These are phyloP conservation scores for Pyrus pyrifolia DNA, from an alignment of 306 rosid genomes.

Conservation along the genomic window DNA sequence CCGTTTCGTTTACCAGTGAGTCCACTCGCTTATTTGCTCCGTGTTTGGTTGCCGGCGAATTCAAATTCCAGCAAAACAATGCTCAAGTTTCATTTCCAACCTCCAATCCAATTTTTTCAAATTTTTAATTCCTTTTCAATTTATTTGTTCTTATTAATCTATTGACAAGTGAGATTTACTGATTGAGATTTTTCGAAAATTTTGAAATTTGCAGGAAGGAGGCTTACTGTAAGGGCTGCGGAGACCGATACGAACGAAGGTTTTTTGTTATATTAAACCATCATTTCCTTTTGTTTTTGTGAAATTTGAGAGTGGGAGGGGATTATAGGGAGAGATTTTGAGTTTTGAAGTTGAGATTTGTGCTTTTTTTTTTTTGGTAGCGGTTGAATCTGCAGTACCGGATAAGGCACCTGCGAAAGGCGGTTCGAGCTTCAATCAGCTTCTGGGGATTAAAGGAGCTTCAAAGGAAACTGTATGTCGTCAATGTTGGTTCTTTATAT, in stretches of 20 bases:
- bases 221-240: conserved; percentile 46
- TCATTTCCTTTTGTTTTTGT: not conserved
- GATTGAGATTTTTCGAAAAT: not conserved
- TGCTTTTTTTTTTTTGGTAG: not conserved
- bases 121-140: not conserved
- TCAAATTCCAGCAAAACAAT: not conserved
- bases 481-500: not conserved
- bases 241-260: conserved; percentile 65
- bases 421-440: conserved; percentile 58
- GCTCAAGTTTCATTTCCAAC: not conserved
- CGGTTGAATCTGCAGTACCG: conserved; percentile 51
- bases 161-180: not conserved
- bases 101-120: not conserved
- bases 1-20: conserved; percentile 50
- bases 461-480: conserved; percentile 46
- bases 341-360: not conserved
- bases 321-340: not conserved
- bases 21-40: conserved; percentile 14
- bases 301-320: not conserved
- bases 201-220: conserved; percentile 35
- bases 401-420: conserved; percentile 37
- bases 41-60: conserved; percentile 1
- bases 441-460: conserved; percentile 63
- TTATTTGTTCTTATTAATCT: not conserved
- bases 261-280: not conserved